Percentiles rank a stretch among this genome's conserved stretches.
Evolutionary conservation across 2,329 filamentous ascomycete genomes (phyloP).

Genomic region (Pyricularia sp.): DNA sequence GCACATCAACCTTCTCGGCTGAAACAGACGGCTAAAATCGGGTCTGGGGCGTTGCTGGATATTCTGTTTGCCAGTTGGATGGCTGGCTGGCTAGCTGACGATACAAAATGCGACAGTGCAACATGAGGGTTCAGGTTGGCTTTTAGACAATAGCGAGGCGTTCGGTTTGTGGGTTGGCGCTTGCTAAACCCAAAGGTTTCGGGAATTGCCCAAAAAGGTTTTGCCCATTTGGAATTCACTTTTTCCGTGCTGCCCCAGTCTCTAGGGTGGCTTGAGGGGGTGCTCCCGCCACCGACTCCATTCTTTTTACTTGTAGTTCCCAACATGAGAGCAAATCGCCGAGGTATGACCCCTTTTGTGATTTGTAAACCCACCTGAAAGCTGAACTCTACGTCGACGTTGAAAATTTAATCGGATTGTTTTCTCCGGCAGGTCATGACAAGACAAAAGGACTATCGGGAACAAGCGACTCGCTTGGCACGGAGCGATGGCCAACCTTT

Average conservation of each 20-base stretch:
- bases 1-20: slow-evolving; percentile 65
- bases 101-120: background rate
- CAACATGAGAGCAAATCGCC: background rate
- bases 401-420: background rate
- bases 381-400: background rate
- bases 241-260: background rate
- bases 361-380: background rate
- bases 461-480: background rate
- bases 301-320: background rate
- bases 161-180: background rate
- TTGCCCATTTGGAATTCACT: background rate
- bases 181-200: background rate
- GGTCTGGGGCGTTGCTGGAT: no score
- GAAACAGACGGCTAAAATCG: slow-evolving; percentile 1
- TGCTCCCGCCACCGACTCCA: background rate
- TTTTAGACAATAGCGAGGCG: background rate
- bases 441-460: background rate
- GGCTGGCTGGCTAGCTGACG: background rate
- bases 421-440: background rate
- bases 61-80: background rate
- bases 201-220: background rate
- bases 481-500: background rate
- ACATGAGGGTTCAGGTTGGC: background rate
- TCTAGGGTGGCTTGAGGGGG: background rate
- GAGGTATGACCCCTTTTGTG: background rate